Percentiles rank a stretch among this genome's conserved stretches.
Evolutionary conservation across 768 basidiomycete species (phyloP).

Genomic region (Amanita molliuscula): DNA sequence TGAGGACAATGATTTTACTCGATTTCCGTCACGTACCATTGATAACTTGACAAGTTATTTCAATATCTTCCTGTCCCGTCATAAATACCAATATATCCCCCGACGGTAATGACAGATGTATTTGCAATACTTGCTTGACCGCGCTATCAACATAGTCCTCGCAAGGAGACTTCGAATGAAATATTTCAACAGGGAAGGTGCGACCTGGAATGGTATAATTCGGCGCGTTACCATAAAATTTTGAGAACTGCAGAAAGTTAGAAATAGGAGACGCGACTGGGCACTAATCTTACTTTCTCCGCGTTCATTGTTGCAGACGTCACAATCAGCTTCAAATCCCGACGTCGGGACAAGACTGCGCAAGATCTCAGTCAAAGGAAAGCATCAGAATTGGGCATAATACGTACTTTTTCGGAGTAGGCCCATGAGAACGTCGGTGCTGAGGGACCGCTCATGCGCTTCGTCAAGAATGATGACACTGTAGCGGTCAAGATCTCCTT

Average conservation of each 20-base stretch:
- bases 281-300: constrained; percentile 59
- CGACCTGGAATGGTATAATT: constrained; percentile 86
- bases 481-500: constrained; percentile 96
- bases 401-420: constrained; percentile 75
- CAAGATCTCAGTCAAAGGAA: neutral
- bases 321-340: constrained; percentile 93
- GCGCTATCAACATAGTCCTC: constrained; percentile 98
- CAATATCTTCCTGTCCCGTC: constrained; percentile 99
- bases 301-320: constrained; percentile 99
- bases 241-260: constrained; percentile 61
- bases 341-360: constrained; percentile 73
- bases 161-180: constrained; percentile 94
- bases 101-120: constrained; percentile 84
- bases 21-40: constrained; percentile 43
- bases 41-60: constrained; percentile 90
- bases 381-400: neutral
- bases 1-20: constrained; percentile 6
- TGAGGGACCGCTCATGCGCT: constrained; percentile 94
- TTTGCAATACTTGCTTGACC: constrained; percentile 96
- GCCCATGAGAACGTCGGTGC: constrained; percentile 98
- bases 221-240: constrained; percentile 91
- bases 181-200: constrained; percentile 96
- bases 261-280: neutral
- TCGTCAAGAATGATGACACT: constrained; percentile 98
- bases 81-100: constrained; percentile 98